A percentile compares a stretch with the other conserved stretches of the same genome.
Evolutionary conservation across 139 green algal genomes (phyloP).

Genomic region (Desmodesmus armatus): DNA sequence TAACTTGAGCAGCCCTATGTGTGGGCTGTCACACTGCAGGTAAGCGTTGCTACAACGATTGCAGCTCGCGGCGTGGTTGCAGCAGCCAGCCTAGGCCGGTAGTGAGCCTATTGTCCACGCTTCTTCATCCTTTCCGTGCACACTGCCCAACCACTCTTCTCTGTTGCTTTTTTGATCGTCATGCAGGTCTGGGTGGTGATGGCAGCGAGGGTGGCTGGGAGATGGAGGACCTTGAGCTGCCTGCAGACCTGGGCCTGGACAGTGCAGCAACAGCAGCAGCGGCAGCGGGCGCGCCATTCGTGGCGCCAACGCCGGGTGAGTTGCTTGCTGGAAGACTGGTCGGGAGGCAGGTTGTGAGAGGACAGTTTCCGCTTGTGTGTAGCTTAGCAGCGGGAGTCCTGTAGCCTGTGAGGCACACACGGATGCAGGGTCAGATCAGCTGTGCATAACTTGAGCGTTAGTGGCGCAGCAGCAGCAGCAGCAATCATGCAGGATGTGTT

Average conservation of each 20-base stretch:
- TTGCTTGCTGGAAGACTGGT: not conserved
- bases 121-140: no score
- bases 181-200: slow-evolving; percentile 63
- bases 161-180: not conserved
- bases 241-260: slow-evolving; percentile 60
- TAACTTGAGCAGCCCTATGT: no score
- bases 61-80: no score
- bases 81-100: no score
- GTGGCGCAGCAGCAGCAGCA: no score
- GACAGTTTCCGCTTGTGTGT: not conserved
- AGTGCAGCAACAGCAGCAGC: slow-evolving; percentile 40
- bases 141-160: not conserved
- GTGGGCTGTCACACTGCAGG: no score
- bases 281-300: slow-evolving; percentile 70
- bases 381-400: not conserved
- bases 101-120: no score
- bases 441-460: no score
- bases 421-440: not conserved
- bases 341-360: no score
- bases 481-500: no score
- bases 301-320: slow-evolving; percentile 53
- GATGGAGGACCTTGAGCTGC: slow-evolving; percentile 95
- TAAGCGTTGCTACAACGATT: no score
- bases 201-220: slow-evolving; percentile 92
- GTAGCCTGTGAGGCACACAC: not conserved